These are phyloP conservation scores for Blastobotrys apis DNA, from an alignment of 1,139 yeast species.

Conservation along the genomic window DNA sequence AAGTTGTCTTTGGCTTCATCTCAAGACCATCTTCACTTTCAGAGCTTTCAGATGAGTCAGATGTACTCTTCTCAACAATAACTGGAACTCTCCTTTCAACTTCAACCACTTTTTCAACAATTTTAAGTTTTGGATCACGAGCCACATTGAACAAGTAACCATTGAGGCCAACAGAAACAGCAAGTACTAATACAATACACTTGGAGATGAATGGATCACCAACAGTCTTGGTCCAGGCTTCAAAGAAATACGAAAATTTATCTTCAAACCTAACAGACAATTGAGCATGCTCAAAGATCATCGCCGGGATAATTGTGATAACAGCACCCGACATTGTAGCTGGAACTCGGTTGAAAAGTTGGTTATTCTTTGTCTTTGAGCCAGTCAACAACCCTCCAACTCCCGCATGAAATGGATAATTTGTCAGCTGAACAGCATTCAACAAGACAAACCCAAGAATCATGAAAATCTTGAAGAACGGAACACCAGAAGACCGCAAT, in stretches of 20 bases:
- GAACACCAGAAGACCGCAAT: conserved; percentile 39
- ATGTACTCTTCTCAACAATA: conserved; percentile 26
- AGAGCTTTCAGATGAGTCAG: conserved; percentile 17
- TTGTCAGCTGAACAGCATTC: conserved; percentile 45
- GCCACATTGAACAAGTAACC: conserved; percentile 61
- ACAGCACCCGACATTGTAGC: conserved; percentile 44
- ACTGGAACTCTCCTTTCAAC: conserved; percentile 33
- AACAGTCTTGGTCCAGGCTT: conserved; percentile 64
- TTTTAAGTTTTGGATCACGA: conserved; percentile 29
- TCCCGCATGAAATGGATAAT: conserved; percentile 45
- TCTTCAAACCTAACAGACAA: conserved; percentile 65
- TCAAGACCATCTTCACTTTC: conserved; percentile 24
- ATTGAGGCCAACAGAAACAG: conserved; percentile 73
- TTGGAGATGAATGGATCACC: conserved; percentile 81
- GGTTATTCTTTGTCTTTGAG: conserved; percentile 2
- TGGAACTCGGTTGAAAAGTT: conserved; percentile 10
- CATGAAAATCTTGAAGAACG: conserved; percentile 61
- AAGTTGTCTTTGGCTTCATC: conserved; percentile 16
- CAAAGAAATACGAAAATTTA: conserved; percentile 48
- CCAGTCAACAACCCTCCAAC: conserved; percentile 8
- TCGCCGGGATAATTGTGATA: conserved; percentile 63
- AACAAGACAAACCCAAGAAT: conserved; percentile 64
- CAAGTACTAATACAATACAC: conserved; percentile 65
- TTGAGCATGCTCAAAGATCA: conserved; percentile 66
- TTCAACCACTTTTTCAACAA: conserved; percentile 36